These are phyloP conservation scores for Kwoniella dejecticola DNA, from an alignment of 768 basidiomycete species.

Conservation along the genomic window DNA sequence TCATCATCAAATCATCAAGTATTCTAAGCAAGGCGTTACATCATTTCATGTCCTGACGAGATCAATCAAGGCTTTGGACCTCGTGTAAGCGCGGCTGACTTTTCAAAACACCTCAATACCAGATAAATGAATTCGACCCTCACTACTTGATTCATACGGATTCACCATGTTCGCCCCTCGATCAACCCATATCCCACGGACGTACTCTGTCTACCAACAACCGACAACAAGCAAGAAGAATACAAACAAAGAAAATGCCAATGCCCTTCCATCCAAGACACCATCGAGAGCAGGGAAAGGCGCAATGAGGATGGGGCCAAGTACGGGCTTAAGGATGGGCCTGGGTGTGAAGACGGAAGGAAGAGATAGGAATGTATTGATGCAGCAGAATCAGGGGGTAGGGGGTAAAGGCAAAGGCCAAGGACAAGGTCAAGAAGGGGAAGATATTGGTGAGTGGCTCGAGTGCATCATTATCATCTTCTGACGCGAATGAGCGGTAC, in stretches of 20 bases:
- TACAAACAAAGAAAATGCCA: constrained; percentile 44
- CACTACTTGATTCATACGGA: too few relatives aligned
- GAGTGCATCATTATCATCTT: too few relatives aligned
- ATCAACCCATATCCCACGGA: constrained; percentile 28
- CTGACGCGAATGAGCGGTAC: too few relatives aligned
- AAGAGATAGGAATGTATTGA: constrained; percentile 39
- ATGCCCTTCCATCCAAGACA: constrained; percentile 41
- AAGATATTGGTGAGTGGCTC: constrained; percentile 45
- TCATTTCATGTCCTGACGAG: too few relatives aligned
- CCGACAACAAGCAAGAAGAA: constrained; percentile 35
- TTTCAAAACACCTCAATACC: too few relatives aligned
- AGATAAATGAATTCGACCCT: too few relatives aligned
- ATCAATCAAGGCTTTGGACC: too few relatives aligned
- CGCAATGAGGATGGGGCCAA: constrained; percentile 3
- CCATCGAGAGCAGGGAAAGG: constrained; percentile 33
- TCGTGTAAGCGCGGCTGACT: too few relatives aligned
- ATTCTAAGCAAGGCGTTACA: too few relatives aligned
- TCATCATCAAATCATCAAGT: too few relatives aligned
- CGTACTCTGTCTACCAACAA: constrained; percentile 17
- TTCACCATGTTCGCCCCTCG: constrained; percentile 44
- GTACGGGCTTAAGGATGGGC: constrained; percentile 22
- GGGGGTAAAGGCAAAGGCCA: constrained; percentile 7
- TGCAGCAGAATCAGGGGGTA: not conserved
- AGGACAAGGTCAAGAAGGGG: constrained; percentile 37
- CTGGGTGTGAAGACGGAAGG: constrained; percentile 39